Percentiles rank a stretch among this genome's conserved stretches.
Conservation (phyloP, 805 yeast species). For the Candida rishiriensis region DNA sequence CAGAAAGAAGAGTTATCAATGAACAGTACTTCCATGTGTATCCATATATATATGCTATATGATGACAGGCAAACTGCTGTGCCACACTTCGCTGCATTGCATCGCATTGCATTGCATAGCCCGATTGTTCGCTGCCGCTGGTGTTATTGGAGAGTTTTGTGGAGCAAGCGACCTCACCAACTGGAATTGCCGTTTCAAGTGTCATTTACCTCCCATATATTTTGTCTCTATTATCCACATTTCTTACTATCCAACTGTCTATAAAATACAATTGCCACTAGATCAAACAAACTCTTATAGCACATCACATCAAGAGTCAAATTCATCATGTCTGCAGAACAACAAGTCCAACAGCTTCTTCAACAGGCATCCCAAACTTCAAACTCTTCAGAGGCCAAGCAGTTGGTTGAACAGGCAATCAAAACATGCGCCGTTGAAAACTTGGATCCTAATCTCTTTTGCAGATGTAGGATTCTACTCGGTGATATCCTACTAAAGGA, state of each 20-base stretch:
- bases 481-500: slow-evolving; percentile 25
- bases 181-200: neutral
- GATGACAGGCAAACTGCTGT: too few relatives aligned
- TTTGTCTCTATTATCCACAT: neutral
- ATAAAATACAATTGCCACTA: too few relatives aligned
- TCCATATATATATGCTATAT: too few relatives aligned
- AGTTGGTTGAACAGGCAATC: slow-evolving; percentile 17
- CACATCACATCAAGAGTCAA: neutral
- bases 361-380: slow-evolving; percentile 14
- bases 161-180: too few relatives aligned
- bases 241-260: neutral
- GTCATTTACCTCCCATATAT: neutral
- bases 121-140: too few relatives aligned
- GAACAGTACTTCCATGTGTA: too few relatives aligned
- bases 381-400: slow-evolving; percentile 14
- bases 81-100: too few relatives aligned
- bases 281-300: too few relatives aligned
- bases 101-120: too few relatives aligned
- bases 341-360: slow-evolving; percentile 17
- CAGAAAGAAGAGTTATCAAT: too few relatives aligned
- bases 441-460: slow-evolving; percentile 24
- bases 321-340: slow-evolving; percentile 15
- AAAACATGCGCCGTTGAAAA: slow-evolving; percentile 14
- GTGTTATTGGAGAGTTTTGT: too few relatives aligned
- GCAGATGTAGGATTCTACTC: slow-evolving; percentile 22